These are phyloP conservation scores for Capsella bursapastoris DNA, from an alignment of 345 rosid genomes.

Conservation along the genomic window DNA sequence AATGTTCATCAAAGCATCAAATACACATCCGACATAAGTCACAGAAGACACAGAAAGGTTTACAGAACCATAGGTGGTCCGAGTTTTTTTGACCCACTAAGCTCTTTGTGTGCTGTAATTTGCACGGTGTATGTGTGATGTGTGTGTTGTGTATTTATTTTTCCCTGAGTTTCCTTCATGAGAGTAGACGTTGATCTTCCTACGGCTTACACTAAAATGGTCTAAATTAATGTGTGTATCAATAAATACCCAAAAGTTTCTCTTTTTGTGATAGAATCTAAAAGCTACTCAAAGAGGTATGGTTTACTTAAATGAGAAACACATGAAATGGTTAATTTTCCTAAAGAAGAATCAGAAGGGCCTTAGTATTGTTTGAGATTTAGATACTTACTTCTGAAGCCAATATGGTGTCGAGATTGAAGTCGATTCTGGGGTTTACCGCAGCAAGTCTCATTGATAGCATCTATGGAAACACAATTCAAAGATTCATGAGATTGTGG, in stretches of 20 bases:
- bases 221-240: constrained; percentile 38
- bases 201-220: constrained; percentile 37
- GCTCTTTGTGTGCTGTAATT: constrained; percentile 34
- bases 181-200: constrained; percentile 39
- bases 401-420: constrained; percentile 70
- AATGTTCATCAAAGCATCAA: constrained; percentile 30
- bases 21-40: constrained; percentile 42
- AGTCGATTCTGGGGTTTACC: constrained; percentile 79
- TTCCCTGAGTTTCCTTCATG: constrained; percentile 27
- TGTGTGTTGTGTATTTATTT: constrained; percentile 33
- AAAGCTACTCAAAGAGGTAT: constrained; percentile 29
- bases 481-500: constrained; percentile 28
- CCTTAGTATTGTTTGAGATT: constrained; percentile 18
- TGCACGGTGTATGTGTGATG: constrained; percentile 24
- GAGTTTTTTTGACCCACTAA: constrained; percentile 43
- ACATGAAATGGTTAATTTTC: not conserved
- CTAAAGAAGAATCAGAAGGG: not conserved
- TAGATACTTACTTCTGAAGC: constrained; percentile 77
- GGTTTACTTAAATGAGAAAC: constrained; percentile 28
- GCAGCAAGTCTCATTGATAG: constrained; percentile 97
- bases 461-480: constrained; percentile 60
- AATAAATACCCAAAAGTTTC: constrained; percentile 28
- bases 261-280: constrained; percentile 23
- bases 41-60: constrained; percentile 40
- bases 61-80: constrained; percentile 48